Evolutionary conservation across 2,329 filamentous ascomycete genomes (phyloP), one percentile per base, ranked within the genome.

Genomic region (Penicillium brasilianum): DNA sequence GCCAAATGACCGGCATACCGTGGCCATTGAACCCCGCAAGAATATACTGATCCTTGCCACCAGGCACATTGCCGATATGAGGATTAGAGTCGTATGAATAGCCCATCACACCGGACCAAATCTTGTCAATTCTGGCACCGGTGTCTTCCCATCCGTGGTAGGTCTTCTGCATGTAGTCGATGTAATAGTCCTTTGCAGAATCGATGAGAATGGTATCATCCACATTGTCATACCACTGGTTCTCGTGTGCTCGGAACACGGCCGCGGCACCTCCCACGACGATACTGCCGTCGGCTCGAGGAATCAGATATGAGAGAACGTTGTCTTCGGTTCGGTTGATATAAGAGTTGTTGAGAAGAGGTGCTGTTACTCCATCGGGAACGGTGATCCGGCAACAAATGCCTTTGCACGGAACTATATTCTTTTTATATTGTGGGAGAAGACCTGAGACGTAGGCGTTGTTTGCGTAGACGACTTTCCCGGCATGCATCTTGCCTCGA

Each of bases 391-490:
- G 76, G 30, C 72, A 74, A 64, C 76, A 78, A 13, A 78, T 72
- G 0, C 91, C 92, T n/a, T 90, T 84, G 11, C 90, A 88, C 0
- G 93, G 93, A 1, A 93, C 86, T 62, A 97, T 90, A 16, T 93
- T 82, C 64, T 88, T 86, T 2, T 85, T 81, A 68, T 96, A 89
- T 36, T 80, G 74, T 0, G 91, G 91, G 1, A 96, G 78, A 8
- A 97, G 82, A 61, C 88, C 85, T 1, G 90, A 91, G 0, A 91
- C 93, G 75, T 96, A 96, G 3, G 83, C 93, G 72, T 97, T 97
- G 0, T 91, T 94, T 6, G 92, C 90, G 20, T 96, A 84, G 18
- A 97, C 83, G 22, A 96, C 86, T 36, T 87, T 84, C 2, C 80
- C 76, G 0, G 92, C 83, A 0, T 75, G 75, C 61, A 96, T 84